These are phyloP conservation scores for Senna tora DNA, from an alignment of 306 rosid species.

Conservation along the genomic window DNA sequence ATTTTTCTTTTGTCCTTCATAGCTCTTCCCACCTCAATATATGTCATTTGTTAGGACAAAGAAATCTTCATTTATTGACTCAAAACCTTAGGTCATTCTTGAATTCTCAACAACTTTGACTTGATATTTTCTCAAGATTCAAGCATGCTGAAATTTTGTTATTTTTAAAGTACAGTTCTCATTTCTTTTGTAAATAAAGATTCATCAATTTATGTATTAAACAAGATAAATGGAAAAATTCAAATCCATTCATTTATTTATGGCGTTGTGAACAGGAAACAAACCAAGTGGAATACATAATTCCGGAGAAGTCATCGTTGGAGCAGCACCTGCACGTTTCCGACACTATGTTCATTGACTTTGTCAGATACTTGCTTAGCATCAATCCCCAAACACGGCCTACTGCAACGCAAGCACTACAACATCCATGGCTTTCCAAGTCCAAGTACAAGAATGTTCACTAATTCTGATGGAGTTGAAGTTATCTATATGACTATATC, in stretches of 20 bases:
- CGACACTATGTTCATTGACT: conserved; percentile 67
- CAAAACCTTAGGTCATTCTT: no score
- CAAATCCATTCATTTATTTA: conserved; percentile 1
- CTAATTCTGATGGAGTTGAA: conserved; percentile 25
- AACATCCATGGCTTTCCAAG: conserved; percentile 94
- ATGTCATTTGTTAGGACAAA: no score
- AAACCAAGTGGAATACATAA: conserved; percentile 78
- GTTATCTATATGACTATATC: conserved; percentile 16
- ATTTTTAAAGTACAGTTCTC: not conserved
- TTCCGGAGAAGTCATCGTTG: conserved; percentile 78
- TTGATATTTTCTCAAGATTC: no score
- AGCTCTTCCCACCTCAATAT: no score
- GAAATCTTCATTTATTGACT: no score
- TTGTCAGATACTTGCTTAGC: conserved; percentile 65
- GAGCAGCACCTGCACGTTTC: conserved; percentile 69
- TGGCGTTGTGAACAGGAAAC: conserved; percentile 64
- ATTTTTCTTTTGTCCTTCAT: not conserved
- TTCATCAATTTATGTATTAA: no score
- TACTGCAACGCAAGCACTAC: conserved; percentile 73
- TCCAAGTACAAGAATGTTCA: conserved; percentile 40
- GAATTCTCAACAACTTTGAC: no score
- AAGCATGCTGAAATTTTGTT: conserved; percentile 14
- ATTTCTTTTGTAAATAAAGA: not conserved
- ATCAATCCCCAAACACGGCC: conserved; percentile 82
- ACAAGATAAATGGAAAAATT: no score